These are phyloP conservation scores for Clarireedia sp. DNA, from an alignment of 2,329 filamentous ascomycete genomes.

Conservation along the genomic window DNA sequence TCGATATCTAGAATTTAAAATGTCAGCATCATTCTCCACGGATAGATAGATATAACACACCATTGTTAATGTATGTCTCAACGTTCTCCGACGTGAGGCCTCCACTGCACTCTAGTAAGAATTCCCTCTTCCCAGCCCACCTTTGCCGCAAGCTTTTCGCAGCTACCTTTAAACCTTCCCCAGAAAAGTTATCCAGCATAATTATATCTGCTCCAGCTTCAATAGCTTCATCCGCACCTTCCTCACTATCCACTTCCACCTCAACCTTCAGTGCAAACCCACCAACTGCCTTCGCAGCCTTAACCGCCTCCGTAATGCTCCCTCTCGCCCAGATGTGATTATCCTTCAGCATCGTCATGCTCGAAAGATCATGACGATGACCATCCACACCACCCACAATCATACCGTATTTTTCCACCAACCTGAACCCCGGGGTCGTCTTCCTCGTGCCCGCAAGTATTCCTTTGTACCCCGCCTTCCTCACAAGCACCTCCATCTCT, in stretches of 20 bases:
- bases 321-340: slow-evolving; percentile 93
- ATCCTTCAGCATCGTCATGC: slow-evolving; percentile 99
- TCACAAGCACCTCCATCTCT: slow-evolving; percentile 46
- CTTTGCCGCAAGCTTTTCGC: slow-evolving; percentile 69
- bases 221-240: slow-evolving; percentile 86
- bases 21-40: slow-evolving; percentile 1
- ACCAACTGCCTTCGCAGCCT: slow-evolving; percentile 71
- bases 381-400: slow-evolving; percentile 85
- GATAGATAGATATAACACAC: slow-evolving; percentile 36
- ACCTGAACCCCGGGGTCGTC: slow-evolving; percentile 88
- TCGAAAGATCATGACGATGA: slow-evolving; percentile 82
- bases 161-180: slow-evolving; percentile 67
- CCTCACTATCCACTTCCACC: slow-evolving; percentile 85
- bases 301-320: slow-evolving; percentile 78
- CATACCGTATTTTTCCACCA: slow-evolving; percentile 99
- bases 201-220: slow-evolving; percentile 86
- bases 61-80: slow-evolving; percentile 66
- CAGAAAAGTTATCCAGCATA: slow-evolving; percentile 94
- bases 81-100: slow-evolving; percentile 83
- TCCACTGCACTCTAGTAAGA: slow-evolving; percentile 87
- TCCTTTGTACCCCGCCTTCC: slow-evolving; percentile 66
- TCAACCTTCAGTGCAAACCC: slow-evolving; percentile 93
- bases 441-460: slow-evolving; percentile 91
- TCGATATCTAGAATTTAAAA: slow-evolving; percentile 60
- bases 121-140: slow-evolving; percentile 66